Evolutionary conservation across 1,284 basidiomycete species (phyloP).

Genomic region (Trametes sp.): DNA sequence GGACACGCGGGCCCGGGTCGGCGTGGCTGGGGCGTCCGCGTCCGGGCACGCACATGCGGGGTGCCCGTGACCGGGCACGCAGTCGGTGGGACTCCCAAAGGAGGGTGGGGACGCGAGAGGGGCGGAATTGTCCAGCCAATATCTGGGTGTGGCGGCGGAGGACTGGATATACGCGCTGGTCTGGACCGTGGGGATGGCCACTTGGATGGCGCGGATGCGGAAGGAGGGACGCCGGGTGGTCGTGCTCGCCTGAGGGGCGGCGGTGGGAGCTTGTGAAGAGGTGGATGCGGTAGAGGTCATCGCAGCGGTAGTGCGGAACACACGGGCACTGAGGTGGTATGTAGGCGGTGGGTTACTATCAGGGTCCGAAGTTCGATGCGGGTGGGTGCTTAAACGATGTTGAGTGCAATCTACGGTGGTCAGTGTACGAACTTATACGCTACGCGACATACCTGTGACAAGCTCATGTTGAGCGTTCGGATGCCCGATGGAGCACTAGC

Average conservation of each 20-base stretch:
- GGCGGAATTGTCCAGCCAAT: neutral
- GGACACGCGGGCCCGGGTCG: neutral
- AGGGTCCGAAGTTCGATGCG: neutral
- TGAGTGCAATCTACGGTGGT: neutral
- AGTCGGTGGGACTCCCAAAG: neutral
- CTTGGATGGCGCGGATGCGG: neutral
- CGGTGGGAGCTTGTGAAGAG: neutral
- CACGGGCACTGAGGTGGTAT: neutral
- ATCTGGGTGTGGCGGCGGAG: neutral
- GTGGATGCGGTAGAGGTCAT: neutral
- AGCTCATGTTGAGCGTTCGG: neutral
- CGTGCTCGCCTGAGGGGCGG: neutral
- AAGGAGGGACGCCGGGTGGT: neutral
- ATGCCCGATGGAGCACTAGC: neutral
- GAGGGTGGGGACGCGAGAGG: neutral
- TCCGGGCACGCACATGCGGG: neutral
- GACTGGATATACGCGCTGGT: neutral
- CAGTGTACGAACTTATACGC: neutral
- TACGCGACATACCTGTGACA: neutral
- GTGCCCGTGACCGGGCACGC: slow-evolving; percentile 5
- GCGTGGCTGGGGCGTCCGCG: neutral
- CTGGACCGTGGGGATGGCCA: neutral
- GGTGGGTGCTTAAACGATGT: neutral
- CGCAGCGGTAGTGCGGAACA: neutral
- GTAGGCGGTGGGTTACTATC: neutral